A percentile compares a stretch with the other conserved stretches of the same genome.
Evolutionary conservation across 208 protist species (phyloP).

Genomic region (Histomonas meleagridis): DNA sequence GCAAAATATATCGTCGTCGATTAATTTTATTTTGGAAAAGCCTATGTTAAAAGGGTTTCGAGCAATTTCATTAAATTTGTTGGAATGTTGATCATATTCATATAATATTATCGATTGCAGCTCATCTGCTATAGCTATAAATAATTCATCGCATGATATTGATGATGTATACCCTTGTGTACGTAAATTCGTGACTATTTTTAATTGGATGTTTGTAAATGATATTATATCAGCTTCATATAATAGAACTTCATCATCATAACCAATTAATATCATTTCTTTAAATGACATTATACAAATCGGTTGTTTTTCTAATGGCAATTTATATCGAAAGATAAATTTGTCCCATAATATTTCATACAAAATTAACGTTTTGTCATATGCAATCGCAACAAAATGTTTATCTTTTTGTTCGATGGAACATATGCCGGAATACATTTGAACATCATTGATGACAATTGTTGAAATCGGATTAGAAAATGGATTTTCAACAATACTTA

Average conservation of each 20-base stretch:
- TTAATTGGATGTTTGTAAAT: not conserved
- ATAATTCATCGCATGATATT: not conserved
- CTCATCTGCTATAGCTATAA: not conserved
- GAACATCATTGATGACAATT: too few species aligned
- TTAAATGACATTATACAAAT: not conserved
- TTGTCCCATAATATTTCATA: not conserved
- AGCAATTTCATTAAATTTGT: not conserved
- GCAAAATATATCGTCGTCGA: not conserved
- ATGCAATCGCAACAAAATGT: not conserved
- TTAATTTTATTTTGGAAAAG: not conserved
- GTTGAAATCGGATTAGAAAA: too few species aligned
- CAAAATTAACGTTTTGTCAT: not conserved
- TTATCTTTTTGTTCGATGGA: not conserved
- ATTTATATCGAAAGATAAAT: not conserved
- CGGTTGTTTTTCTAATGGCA: not conserved
- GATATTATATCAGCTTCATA: not conserved
- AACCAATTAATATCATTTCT: not conserved
- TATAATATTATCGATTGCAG: not conserved
- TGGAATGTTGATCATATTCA: not conserved
- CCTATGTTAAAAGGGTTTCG: not conserved
- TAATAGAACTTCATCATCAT: not conserved
- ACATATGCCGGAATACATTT: not conserved
- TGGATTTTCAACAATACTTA: too few species aligned
- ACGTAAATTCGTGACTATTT: not conserved
- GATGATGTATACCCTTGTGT: not conserved